Base-by-base conservation (phyloP, 768 basidiomycete genomes). In the Agrocybe pediades region DNA sequence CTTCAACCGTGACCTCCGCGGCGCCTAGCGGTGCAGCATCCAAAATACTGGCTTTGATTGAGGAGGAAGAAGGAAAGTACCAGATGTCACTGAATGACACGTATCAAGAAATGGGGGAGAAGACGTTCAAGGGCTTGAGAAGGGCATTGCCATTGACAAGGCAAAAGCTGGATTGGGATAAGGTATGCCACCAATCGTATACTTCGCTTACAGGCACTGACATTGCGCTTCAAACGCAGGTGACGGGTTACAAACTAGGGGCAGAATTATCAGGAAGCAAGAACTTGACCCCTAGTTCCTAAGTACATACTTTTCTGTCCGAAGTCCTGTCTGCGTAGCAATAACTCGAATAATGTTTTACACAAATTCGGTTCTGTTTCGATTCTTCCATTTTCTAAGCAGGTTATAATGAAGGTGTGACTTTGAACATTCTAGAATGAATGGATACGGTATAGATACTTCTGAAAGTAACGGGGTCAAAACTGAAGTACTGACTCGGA, bases 91-190 rank as follows among this genome's bases (percentile, higher is more conserved):
- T 98, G 49, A 90, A 85, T 62, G 87, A 88, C 42, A 80, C 89
- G 15, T 97, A 98, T 65, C 85, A 86, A 39, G 87, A 91, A 60
- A 88, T 99, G 84, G 84, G 89, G 36, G 95, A 98, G 63, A 94
- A 92, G 72, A 89, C 90, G 0, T 98, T 98, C 81, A 92, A 92
- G 70, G 85, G 88, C 6, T 77, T 99, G 46, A 79, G 97, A 60
- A 81, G 97, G 30, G 94, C 95, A 1, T 71, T 99, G 53, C 97
- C 96, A 0, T 75, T 98, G 65, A 98, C 95, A 11, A 81, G 92
- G 61, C 90, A 92, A 66, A 98, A 98, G 71, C 70, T 98, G 30
- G 95, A 98, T 55, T 99, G 97, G 96, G 94, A 96, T 57, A 92
- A 87, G 79, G 92, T 90, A 51, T 9, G 74, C n/a, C n/a, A n/a